Base-by-base conservation (phyloP, 1,284 basidiomycete genomes). In the Phlebopus sp. region DNA sequence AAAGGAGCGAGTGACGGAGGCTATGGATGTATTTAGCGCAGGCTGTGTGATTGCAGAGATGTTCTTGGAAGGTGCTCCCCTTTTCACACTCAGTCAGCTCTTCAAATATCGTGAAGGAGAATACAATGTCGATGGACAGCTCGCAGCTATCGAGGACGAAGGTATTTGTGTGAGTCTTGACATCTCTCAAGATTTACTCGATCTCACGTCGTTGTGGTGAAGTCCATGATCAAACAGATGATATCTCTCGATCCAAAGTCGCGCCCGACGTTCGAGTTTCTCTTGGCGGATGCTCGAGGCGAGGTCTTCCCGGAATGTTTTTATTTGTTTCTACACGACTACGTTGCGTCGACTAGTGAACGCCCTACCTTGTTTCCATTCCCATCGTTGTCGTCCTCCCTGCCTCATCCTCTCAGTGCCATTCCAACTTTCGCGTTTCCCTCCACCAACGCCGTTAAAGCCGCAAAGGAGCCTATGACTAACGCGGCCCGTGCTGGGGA, bases 11-110 rank as follows among this genome's bases (percentile, higher is more conserved):
- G 86, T 99, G 18, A 94, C 92, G 0, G 94, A 99, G 68, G 79
- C 90, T 3, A 99, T 99, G 97, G 97, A 99, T 65, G 91, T 96
- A 44, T 99, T 99, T 63, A 93, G 93, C 52, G 81, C 85, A 0
- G 97, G 97, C 27, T 99, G 96, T 66, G 95, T 98, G 14, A 82
- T 99, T 29, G 92, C 95, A 1, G 97, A 99, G 69, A 78, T 99
- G 51, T 99, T 97, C 75, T 77, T 95, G 36, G 97, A 99, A 63
- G 97, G 97, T 1, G 84, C 90, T 0, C 91, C 92, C 1, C 78
- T 97, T 32, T 99, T 99, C 72, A 96, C 92, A 0, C 76, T 99
- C 38, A 93, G 90, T 61, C 96, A 98, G 64, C 74, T 99, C 44
- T 98, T 93, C 78, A 95, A 96, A 65, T 99, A 97, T 59, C 76